Evolutionary conservation across 805 yeast genomes (phyloP).

Genomic region (Phaffomyces antillensis): DNA sequence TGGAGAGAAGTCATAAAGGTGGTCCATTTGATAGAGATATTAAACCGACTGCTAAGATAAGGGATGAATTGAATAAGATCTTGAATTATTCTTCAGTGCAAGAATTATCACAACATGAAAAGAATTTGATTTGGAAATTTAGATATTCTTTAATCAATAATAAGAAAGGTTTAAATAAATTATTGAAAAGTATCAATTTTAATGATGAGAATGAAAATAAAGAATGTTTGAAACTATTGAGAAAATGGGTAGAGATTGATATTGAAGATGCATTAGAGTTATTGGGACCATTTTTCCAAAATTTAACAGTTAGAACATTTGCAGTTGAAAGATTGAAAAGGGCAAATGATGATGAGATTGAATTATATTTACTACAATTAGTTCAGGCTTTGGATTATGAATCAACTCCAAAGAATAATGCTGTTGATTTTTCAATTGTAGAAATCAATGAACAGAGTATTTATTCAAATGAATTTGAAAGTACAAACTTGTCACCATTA

Average conservation of each 20-base stretch:
- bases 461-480: conserved; percentile 16
- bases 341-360: conserved; percentile 75
- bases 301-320: conserved; percentile 68
- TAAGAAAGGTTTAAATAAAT: conserved; percentile 66
- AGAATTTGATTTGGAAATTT: conserved; percentile 85
- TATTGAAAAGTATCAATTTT: conserved; percentile 84
- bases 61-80: conserved; percentile 67
- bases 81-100: conserved; percentile 78
- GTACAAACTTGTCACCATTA: conserved; percentile 45
- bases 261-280: conserved; percentile 83
- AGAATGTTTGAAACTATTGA: conserved; percentile 69
- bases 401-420: conserved; percentile 8
- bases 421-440: conserved; percentile 33
- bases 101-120: conserved; percentile 72
- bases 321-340: conserved; percentile 79
- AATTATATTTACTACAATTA: conserved; percentile 75
- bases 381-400: conserved; percentile 92
- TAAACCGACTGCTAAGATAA: conserved; percentile 77
- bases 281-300: conserved; percentile 69
- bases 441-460: conserved; percentile 23
- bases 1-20: conserved; percentile 78
- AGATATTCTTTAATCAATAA: conserved; percentile 72
- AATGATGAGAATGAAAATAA: conserved; percentile 73
- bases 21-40: conserved; percentile 74
- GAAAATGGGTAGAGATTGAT: conserved; percentile 67